Evolutionary conservation across 495 filamentous ascomycete genomes (phyloP), one percentile per base, ranked within the genome.

Genomic region (Endocarpon pusillum): DNA sequence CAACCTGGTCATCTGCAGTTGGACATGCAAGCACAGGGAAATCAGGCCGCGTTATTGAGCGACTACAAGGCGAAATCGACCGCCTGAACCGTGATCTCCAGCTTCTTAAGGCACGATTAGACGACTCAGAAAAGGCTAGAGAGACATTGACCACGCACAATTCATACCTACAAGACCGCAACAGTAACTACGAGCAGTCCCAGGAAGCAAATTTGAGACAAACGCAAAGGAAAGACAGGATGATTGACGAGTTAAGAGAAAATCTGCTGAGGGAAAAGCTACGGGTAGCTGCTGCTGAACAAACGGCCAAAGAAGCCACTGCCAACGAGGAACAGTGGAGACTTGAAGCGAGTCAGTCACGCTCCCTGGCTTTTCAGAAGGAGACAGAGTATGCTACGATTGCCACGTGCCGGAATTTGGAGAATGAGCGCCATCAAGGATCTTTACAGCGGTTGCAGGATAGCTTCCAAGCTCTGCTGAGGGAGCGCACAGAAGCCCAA

Each of bases 11-110:
- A 40, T 64, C 71, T 7, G 76, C 79, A 0, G 69, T 87, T 24
- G 82, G 82, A 25, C 73, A 80, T 34, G 82, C 82, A 19, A 73
- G 73, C 7, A 70, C 80, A 1, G 85, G 85, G 37, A 93, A 93
- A 57, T 89, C 80, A 2, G 84, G 85, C n/a, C 71, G 85, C 10
- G 85, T 94, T 10, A 93, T 94, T 45, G 84, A 93, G 49, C 71
- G 73, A 35, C 52, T 94, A 21, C 83, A 89, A 56, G 79, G 76
- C 22, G 86, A 94, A 42, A 89, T 87, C 44, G 86, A 92, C 33
- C 70, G 75, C 19, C 58, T 91, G 29, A 81, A 74, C 38, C 73
- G 85, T 25, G 85, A 93, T 40, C 67, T 84, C 34, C 67, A 75
- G 37, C 62, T 86, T 16, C 77, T 85, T 48, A 69, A 68, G 20